Base-by-base conservation (phyloP, 2,329 filamentous ascomycete species). In the Penicillium expansum region DNA sequence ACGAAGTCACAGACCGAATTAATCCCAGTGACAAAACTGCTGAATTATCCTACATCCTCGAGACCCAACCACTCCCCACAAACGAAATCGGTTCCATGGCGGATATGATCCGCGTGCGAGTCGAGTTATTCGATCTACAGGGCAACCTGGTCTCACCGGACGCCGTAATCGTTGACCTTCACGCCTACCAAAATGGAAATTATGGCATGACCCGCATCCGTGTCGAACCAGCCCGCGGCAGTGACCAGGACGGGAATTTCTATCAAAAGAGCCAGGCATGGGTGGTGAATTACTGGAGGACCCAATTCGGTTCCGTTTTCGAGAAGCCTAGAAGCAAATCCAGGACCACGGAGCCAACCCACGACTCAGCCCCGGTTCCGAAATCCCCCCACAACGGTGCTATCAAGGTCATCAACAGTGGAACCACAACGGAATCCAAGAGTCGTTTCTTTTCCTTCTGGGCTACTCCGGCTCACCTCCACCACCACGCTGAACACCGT, bases 91-190 rank as follows among this genome's bases (percentile, higher is more conserved):
- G 56, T 3, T 47, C 48, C 3, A 51, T 57, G 0, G 62, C 57
- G 14, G 61, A 63, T 9, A 61, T 66, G 16, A 62, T 67, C 35
- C 62, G 60, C 8, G 59, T 71, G 8, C 63, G 60, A 11, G 35
- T 73, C 16, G 60, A 62, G 16, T 50, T 72, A 0, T 55, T 68
- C 30, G 65, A 71, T 45, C 52, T 58, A 16, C 57, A 65, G n/a
- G 67, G 69, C 29, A 57, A 61, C 1, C 57, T 64, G 1, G 67
- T 69, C 13, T 69, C 66, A 13, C 62, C 66, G 3, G 59, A 71
- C 37, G 59, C 66, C 5, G 63, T 75, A 8, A 57, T 65, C 0
- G 51, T 77, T 22, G 64, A 69, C 37, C 56, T 76, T 2, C 56
- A 70, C 4, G 57, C 63, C 11, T 63, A 63, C 27, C 51, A 62